Conservation (phyloP, 2,329 filamentous ascomycete species). For the Aspergillus unguis region DNA sequence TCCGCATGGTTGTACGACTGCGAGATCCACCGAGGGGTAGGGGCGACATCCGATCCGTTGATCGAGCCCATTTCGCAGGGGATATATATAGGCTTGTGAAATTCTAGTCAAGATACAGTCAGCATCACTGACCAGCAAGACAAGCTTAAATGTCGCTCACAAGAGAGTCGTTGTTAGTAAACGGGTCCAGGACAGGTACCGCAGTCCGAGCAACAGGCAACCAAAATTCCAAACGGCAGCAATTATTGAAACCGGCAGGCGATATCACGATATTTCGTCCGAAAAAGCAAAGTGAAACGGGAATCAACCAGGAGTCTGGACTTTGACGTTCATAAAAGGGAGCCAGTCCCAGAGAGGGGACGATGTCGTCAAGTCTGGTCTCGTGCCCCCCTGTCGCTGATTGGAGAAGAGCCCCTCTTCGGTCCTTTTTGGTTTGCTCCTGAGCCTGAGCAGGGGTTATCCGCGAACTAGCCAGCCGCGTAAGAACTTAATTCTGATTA, state of each 20-base stretch:
- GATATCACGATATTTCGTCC: too few species aligned
- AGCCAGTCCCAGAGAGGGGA: conserved; percentile 1
- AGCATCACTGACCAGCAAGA: too few species aligned
- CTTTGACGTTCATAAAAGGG: background rate
- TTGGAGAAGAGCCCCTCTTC: conserved; percentile 15
- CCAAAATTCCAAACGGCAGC: background rate
- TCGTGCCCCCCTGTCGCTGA: conserved; percentile 16
- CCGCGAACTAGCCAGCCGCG: background rate
- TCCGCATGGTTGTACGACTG: conserved; percentile 74
- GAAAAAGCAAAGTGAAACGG: background rate
- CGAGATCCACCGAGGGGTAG: conserved; percentile 57
- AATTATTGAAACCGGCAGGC: too few species aligned
- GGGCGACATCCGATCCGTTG: background rate
- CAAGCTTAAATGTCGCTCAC: too few species aligned
- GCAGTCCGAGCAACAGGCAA: background rate
- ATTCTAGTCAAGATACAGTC: too few species aligned
- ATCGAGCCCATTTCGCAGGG: conserved; percentile 1
- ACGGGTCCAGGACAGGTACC: background rate
- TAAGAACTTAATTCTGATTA: conserved; percentile 6
- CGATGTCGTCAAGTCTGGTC: conserved; percentile 15
- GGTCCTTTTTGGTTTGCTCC: background rate
- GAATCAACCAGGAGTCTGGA: conserved; percentile 1
- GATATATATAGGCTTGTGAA: background rate
- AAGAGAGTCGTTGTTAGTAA: too few species aligned
- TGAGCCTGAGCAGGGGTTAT: background rate